Evolutionary conservation across 306 rosid genomes (phyloP).

Genomic region (Acmispon strigosus): DNA sequence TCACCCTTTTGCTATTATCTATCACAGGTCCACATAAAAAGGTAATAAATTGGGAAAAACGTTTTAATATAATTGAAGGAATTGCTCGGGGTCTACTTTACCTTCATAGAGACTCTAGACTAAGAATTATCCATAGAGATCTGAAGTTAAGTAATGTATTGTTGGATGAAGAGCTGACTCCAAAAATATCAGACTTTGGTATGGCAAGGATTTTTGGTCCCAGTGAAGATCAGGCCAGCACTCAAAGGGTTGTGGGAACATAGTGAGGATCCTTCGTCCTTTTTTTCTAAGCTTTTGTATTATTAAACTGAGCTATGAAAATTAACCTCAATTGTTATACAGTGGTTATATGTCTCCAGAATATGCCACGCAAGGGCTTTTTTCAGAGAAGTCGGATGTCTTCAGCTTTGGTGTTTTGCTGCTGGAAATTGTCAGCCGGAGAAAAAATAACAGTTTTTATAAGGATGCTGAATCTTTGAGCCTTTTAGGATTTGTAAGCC

Average conservation of each 20-base stretch:
- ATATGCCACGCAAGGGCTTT: no score
- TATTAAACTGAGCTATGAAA: no score
- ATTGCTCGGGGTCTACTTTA: conserved; percentile 12
- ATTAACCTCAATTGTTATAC: not conserved
- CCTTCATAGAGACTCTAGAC: conserved; percentile 24
- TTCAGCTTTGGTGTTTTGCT: conserved; percentile 21
- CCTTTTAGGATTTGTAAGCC: conserved; percentile 13
- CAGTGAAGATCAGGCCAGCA: conserved; percentile 8
- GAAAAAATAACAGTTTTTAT: not conserved
- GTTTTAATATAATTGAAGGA: conserved; percentile 18
- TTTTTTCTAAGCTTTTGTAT: not conserved
- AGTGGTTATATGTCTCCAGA: no score
- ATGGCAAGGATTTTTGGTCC: not conserved
- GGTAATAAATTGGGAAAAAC: not conserved
- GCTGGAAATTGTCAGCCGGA: not conserved
- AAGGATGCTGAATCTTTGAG: not conserved
- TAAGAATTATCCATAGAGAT: conserved; percentile 23
- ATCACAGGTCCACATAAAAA: not conserved
- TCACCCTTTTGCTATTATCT: no score
- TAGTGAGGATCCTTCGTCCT: not conserved
- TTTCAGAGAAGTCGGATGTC: conserved; percentile 6
- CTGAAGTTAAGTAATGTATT: conserved; percentile 21
- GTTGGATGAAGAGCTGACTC: conserved; percentile 8
- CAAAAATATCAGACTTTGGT: conserved; percentile 25
- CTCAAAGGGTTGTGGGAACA: conserved; percentile 22